These are phyloP conservation scores for Pleurotus cornucopiae DNA, from an alignment of 768 basidiomycete genomes.

Conservation along the genomic window DNA sequence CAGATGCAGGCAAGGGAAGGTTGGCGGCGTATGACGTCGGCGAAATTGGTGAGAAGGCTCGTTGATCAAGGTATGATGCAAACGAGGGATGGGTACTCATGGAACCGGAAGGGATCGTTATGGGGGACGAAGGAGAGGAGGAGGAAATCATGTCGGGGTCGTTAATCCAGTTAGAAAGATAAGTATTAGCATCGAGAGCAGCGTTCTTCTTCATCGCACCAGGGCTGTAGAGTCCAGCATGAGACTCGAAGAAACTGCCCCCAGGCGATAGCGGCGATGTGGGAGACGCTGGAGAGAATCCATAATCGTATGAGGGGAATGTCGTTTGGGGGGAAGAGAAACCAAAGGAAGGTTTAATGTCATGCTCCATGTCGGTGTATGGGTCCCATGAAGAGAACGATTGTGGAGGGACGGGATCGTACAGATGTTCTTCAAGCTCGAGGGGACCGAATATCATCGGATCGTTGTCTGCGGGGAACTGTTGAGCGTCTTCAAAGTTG, in stretches of 20 bases:
- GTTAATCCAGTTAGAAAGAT: conserved; percentile 59
- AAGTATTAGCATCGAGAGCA: conserved; percentile 39
- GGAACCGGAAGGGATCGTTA: conserved; percentile 32
- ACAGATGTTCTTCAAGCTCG: conserved; percentile 47
- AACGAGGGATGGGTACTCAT: conserved; percentile 42
- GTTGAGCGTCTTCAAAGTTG: conserved; percentile 29
- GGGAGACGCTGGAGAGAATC: conserved; percentile 36
- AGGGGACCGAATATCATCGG: conserved; percentile 56
- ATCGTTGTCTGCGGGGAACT: conserved; percentile 37
- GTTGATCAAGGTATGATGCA: conserved; percentile 41
- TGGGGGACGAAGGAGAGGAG: conserved; percentile 22
- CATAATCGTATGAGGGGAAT: conserved; percentile 27
- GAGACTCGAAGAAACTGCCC: conserved; percentile 27
- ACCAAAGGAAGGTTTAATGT: conserved; percentile 26
- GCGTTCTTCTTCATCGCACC: conserved; percentile 38
- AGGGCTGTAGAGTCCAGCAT: conserved; percentile 34
- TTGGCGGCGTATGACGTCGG: conserved; percentile 58
- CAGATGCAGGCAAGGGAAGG: conserved; percentile 58
- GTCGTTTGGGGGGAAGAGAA: conserved; percentile 30
- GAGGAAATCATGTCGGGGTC: conserved; percentile 43
- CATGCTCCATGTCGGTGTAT: conserved; percentile 21
- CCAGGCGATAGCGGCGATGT: conserved; percentile 19
- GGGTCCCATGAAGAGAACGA: conserved; percentile 29
- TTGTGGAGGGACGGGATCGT: conserved; percentile 12
- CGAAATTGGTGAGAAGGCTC: conserved; percentile 49